Percentiles rank a stretch among this genome's conserved stretches.
phyloP scores from a whole-genome alignment of 306 rosid species.

The Cajanus cajan region DNA sequence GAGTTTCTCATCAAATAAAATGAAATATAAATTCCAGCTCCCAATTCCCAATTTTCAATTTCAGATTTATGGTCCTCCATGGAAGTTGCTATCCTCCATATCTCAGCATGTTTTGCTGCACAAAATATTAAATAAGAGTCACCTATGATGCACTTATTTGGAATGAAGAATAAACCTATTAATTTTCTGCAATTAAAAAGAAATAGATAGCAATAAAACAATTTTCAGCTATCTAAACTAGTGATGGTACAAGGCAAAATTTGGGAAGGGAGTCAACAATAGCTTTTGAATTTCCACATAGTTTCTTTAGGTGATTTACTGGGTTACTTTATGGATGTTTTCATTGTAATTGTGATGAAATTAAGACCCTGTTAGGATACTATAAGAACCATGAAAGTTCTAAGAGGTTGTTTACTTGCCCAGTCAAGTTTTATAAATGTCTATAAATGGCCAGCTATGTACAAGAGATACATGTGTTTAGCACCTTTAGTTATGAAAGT shows the following conservation, averaged over 20 bases:
- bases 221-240: neutral
- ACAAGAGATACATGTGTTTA: neutral
- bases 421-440: neutral
- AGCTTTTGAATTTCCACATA: neutral
- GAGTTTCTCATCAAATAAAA: slow-evolving; percentile 74
- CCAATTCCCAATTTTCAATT: slow-evolving; percentile 97
- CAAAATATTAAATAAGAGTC: slow-evolving; percentile 19
- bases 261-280: neutral
- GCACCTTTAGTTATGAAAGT: neutral
- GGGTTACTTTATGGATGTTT: neutral
- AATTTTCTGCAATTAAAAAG: slow-evolving; percentile 16
- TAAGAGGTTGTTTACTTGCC: neutral
- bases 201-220: neutral
- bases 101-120: slow-evolving; percentile 76
- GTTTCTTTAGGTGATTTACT: slow-evolving; percentile 3
- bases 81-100: slow-evolving; percentile 78
- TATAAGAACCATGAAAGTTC: neutral
- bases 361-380: neutral
- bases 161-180: neutral
- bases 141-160: slow-evolving; percentile 11
- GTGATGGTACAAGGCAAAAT: neutral
- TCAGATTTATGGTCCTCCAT: slow-evolving; percentile 94
- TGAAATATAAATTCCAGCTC: slow-evolving; percentile 90
- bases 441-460: neutral
- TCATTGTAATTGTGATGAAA: neutral